Evolutionary conservation across 805 yeast genomes (phyloP).

Genomic region (Helenozyma rhizophorensis): DNA sequence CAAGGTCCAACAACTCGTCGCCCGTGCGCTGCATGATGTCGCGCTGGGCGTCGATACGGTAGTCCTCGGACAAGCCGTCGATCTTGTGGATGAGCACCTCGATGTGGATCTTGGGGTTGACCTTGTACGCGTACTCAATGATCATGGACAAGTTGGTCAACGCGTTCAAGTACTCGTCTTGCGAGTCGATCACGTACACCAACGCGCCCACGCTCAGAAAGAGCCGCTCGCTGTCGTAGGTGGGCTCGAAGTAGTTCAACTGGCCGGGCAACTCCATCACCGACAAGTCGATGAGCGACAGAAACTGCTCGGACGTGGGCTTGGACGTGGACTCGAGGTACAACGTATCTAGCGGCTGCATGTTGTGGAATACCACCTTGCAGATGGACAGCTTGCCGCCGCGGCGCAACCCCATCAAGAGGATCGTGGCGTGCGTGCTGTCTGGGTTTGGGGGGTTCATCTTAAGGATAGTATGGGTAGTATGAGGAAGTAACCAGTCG

Average conservation of each 20-base stretch:
- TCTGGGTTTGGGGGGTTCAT: conserved; percentile 6
- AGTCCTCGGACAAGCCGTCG: conserved; percentile 93
- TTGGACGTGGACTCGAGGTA: conserved; percentile 86
- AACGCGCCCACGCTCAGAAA: conserved; percentile 84
- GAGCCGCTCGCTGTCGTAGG: conserved; percentile 70
- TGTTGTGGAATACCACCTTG: conserved; percentile 91
- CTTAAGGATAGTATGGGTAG: too few species aligned
- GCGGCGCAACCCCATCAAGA: conserved; percentile 83
- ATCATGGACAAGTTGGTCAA: conserved; percentile 84
- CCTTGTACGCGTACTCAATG: conserved; percentile 79
- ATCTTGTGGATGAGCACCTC: conserved; percentile 95
- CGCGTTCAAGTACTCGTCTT: conserved; percentile 92
- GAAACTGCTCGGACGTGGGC: conserved; percentile 81
- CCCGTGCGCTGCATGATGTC: conserved; percentile 95
- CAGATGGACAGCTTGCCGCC: conserved; percentile 95
- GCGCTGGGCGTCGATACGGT: conserved; percentile 88
- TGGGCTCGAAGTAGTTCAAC: conserved; percentile 80
- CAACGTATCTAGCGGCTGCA: conserved; percentile 92
- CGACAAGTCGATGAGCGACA: conserved; percentile 77
- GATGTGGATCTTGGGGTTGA: conserved; percentile 79
- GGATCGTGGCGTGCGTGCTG: conserved; percentile 64
- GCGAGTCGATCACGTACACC: conserved; percentile 91
- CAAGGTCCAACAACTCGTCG: conserved; percentile 85
- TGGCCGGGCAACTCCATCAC: conserved; percentile 97
- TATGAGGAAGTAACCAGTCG: too few species aligned